Evolutionary conservation across 2,329 filamentous ascomycete genomes (phyloP), one percentile per base, ranked within the genome.

Genomic region (Trichoderma atroviride): DNA sequence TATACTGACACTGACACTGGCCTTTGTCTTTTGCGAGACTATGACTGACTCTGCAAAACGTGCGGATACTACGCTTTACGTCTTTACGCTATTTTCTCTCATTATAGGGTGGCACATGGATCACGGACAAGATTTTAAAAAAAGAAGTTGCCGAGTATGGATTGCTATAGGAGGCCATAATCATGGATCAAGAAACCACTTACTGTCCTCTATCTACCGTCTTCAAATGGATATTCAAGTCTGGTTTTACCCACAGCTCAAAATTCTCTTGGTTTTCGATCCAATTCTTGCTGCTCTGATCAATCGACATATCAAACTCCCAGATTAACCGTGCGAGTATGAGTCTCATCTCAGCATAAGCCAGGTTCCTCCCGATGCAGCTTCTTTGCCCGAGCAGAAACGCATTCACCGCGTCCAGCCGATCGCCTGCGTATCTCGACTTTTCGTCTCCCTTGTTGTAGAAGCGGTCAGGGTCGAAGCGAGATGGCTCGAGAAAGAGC

Each of bases 311-410:
- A 63, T 86, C 84, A 71, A 86, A 87, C 52, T 82, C 82, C 73
- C 78, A 85, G 0, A 86, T 69, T 1, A 86, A 70, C 1, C 80
- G 79, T 0, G 82, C 79, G 9, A 87, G 72, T 22, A 86, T 81
- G 3, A 84, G 74, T 3, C 84, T 79, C 80, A 86, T 84, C 73
- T 86, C 84, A 9, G 80, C 78, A 61, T 83, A 83, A 1, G 85
- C 84, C 35, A 86, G 75, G 61, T 83, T 85, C 24, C 11, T 33
- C 29, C 37, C 84, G 24, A 86, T 76, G 69, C 84, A 86, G 67
- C 85, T 84, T 2, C 84, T 75, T 5, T 84, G 80, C 0, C 84
- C 84, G 1, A 82, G 47, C 1, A 80, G 79, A 66, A 87, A 85
- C 0, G 84, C 81, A 73, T 85, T 81, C 55, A 83, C 75, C 4